A percentile compares a stretch with the other conserved stretches of the same genome.
These are phyloP conservation scores for Biancaea sappan DNA, from an alignment of 306 rosid species.

Conservation along the genomic window DNA sequence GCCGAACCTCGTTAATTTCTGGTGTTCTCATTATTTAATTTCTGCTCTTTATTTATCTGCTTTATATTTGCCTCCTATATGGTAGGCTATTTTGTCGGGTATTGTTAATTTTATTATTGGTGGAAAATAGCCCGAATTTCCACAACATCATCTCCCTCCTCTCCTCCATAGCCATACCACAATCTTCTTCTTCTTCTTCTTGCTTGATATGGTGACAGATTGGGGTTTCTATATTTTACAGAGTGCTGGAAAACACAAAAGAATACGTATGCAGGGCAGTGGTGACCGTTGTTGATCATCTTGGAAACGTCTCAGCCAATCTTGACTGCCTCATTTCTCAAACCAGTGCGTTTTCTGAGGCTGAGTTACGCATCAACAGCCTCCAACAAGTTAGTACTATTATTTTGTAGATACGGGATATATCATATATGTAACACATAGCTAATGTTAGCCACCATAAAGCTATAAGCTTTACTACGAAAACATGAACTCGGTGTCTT, in stretches of 20 bases:
- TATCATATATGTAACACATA: neutral
- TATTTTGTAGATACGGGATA: neutral
- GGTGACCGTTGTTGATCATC: conserved; percentile 76
- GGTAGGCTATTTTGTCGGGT: no score
- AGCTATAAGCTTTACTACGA: neutral
- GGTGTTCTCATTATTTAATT: no score
- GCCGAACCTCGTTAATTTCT: no score
- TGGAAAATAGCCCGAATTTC: no score
- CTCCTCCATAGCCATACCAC: neutral
- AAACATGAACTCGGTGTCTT: neutral
- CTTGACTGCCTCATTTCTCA: conserved; percentile 56
- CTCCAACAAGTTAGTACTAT: conserved; percentile 59
- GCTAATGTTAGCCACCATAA: neutral
- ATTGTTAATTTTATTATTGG: no score
- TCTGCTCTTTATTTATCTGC: no score
- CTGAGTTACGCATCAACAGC: conserved; percentile 61
- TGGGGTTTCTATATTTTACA: conserved; percentile 38
- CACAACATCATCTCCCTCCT: no score
- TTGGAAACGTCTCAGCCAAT: conserved; percentile 70
- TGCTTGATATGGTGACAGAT: conserved; percentile 17
- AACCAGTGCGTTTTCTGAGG: conserved; percentile 51
- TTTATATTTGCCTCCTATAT: no score
- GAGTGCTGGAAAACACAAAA: conserved; percentile 65
- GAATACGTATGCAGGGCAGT: conserved; percentile 68
- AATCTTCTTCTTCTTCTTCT: neutral